Evolutionary conservation across 208 protist species (phyloP), one percentile per base, ranked within the genome.

Genomic region (Trypanosomatidae sp.): DNA sequence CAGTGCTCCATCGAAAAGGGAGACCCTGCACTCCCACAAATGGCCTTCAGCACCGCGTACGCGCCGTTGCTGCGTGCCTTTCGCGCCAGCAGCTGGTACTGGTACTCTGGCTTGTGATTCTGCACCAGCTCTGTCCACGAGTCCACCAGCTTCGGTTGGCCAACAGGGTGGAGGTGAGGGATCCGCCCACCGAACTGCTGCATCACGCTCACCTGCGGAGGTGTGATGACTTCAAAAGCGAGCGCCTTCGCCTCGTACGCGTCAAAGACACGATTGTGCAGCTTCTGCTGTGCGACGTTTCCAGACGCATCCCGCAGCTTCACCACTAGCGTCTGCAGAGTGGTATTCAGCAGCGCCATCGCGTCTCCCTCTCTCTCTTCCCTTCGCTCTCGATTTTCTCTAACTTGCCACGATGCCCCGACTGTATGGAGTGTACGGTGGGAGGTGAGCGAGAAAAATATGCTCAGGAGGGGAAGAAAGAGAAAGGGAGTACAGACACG

Each of bases 221-320:
- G 84, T 28, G 82, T 84, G 43, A 97, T 92, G 25, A 81, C 89
- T 67, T 97, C 88, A 72, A 97, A 95, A 17, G 94, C 92, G 33
- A 97, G 87, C 15, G 90, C 83, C 79, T 97, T 97, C 0, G 92
- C 92, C 70, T 97, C 92, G 68, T 97, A 97, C 1, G 92, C 92
- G 69, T 97, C 92, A 76, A 97, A 97, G 4, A 97, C 88, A 44
- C 92, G 87, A 69, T 91, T 97, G 78, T 97, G 92, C 58, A 97
- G 86, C 68, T 97, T 97, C 62, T 97, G 92, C 71, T 89, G 84
- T 12, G 88, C 90, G 28, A 97, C 89, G 60, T 95, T 95, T 6
- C 92, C 92, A 1, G 87, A 91, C 75, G 94, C 89, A 65, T 97
- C 92, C 0, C 90, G 84, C 56, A 97, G 82, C 0, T 86, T 81